Evolutionary conservation across 257 asterid genomes (phyloP).

Genomic region (Gardenia jasminoides): DNA sequence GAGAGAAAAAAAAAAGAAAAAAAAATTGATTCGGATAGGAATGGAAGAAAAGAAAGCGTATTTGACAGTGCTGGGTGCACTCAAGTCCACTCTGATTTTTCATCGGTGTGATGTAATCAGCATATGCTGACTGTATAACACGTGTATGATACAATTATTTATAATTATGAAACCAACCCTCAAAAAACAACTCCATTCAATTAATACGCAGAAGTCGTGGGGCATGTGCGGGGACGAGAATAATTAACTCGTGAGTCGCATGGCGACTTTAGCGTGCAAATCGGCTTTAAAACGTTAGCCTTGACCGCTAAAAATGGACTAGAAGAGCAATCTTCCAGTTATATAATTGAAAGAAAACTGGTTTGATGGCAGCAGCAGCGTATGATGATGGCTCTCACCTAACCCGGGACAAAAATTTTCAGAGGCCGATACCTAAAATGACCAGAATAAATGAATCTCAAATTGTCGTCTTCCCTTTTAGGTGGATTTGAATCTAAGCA

Average conservation of each 20-base stretch:
- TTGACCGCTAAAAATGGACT: background rate
- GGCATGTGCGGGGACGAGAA: background rate
- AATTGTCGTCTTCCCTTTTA: background rate
- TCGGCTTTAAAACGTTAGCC: background rate
- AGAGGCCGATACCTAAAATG: background rate
- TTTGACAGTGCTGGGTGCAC: background rate
- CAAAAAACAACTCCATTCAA: background rate
- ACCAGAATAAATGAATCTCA: background rate
- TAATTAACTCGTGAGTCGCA: background rate
- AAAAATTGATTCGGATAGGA: background rate
- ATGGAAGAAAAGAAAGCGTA: background rate
- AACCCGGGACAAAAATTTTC: background rate
- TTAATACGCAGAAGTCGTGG: background rate
- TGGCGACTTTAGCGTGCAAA: background rate
- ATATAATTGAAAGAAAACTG: background rate
- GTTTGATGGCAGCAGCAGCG: background rate
- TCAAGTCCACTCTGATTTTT: background rate
- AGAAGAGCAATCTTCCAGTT: background rate
- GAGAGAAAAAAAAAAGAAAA: too few relatives aligned
- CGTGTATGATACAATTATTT: background rate
- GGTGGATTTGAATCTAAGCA: background rate
- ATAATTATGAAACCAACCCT: background rate
- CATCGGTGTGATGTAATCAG: background rate
- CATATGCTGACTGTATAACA: slow-evolving; percentile 8
- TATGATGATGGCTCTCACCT: slow-evolving; percentile 3